Evolutionary conservation across 495 filamentous ascomycete genomes (phyloP).

Genomic region (Aspergillus mulundensis): DNA sequence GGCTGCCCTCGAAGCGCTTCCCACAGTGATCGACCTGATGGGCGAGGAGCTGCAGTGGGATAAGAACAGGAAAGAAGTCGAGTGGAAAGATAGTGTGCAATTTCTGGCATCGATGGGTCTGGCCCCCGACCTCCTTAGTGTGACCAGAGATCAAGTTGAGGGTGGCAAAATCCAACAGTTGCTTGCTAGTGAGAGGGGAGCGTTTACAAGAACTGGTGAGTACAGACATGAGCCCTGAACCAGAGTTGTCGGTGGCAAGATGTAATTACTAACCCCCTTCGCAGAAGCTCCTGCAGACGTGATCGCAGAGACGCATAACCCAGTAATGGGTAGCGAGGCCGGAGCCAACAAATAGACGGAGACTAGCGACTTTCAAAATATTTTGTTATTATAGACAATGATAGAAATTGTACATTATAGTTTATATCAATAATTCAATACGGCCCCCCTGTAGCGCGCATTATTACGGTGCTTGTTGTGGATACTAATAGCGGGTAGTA

Average conservation of each 20-base stretch:
- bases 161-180: conserved; percentile 66
- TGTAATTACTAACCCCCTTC: conserved; percentile 21
- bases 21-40: conserved; percentile 91
- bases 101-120: conserved; percentile 87
- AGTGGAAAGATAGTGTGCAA: conserved; percentile 78
- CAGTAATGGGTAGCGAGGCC: conserved; percentile 33
- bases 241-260: neutral
- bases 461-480: neutral
- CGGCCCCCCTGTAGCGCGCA: neutral
- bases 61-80: conserved; percentile 63
- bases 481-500: no score
- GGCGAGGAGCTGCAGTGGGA: conserved; percentile 82
- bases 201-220: conserved; percentile 73
- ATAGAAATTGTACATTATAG: conserved; percentile 23
- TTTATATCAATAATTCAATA: neutral
- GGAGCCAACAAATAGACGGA: conserved; percentile 47
- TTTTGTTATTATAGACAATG: conserved; percentile 35
- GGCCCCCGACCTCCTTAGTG: conserved; percentile 65
- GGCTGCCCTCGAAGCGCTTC: conserved; percentile 87
- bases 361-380: conserved; percentile 26
- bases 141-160: conserved; percentile 75
- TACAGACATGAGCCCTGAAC: neutral
- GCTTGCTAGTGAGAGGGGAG: conserved; percentile 63
- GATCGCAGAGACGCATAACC: conserved; percentile 32
- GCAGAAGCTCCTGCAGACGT: conserved; percentile 57